phyloP scores from a whole-genome alignment of 1,284 basidiomycete species.

The Coniophora puteana region DNA sequence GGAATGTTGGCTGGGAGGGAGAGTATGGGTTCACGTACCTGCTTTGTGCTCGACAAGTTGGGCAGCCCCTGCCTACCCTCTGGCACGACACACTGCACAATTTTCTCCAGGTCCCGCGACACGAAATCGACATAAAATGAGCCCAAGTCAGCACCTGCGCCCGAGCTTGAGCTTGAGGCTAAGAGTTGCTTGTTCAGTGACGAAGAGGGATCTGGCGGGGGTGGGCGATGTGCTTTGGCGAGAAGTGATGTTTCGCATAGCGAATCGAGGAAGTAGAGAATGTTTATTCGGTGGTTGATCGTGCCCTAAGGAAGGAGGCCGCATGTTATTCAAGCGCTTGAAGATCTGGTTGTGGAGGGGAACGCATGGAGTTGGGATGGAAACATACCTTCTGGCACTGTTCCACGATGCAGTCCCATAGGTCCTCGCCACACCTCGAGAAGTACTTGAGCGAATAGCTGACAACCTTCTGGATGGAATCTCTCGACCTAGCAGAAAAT shows the following conservation, averaged over 20 bases:
- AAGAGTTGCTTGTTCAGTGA: too few relatives aligned
- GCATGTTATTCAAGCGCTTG: not conserved
- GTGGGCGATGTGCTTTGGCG: slow-evolving; percentile 47
- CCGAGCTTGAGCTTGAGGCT: too few relatives aligned
- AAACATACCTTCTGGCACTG: slow-evolving; percentile 78
- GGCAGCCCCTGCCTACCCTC: slow-evolving; percentile 77
- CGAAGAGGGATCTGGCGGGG: slow-evolving; percentile 11
- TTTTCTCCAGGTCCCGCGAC: slow-evolving; percentile 64
- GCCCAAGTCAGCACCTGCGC: too few relatives aligned
- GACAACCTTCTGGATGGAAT: slow-evolving; percentile 88
- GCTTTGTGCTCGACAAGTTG: slow-evolving; percentile 81
- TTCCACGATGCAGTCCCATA: slow-evolving; percentile 93
- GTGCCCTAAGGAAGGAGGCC: slow-evolving; percentile 51
- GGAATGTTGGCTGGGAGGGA: not conserved
- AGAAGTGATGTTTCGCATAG: slow-evolving; percentile 77
- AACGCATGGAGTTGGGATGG: not conserved
- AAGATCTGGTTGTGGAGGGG: not conserved
- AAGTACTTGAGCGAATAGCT: slow-evolving; percentile 85
- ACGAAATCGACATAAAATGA: slow-evolving; percentile 77
- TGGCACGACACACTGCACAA: slow-evolving; percentile 83
- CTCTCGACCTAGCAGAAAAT: slow-evolving; percentile 61
- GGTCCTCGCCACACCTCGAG: slow-evolving; percentile 78
- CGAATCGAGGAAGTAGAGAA: slow-evolving; percentile 88
- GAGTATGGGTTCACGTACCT: slow-evolving; percentile 43
- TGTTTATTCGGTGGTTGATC: slow-evolving; percentile 89